These are phyloP conservation scores for Flaveria bidentis DNA, from an alignment of 129 eudicot species.

Conservation along the genomic window DNA sequence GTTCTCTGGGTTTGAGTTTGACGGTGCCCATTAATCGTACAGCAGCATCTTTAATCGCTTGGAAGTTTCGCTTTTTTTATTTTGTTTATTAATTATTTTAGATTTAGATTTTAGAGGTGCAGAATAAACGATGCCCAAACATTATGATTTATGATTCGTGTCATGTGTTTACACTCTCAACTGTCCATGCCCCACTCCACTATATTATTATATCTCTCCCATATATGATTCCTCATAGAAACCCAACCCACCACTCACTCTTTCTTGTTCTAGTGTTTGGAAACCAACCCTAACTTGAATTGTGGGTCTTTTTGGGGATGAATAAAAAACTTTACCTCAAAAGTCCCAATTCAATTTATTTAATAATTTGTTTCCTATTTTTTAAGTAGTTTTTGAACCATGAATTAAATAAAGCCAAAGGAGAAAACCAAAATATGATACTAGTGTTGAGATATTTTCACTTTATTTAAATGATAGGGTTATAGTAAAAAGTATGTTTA, in stretches of 20 bases:
- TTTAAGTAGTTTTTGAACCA: no score
- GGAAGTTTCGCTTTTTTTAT: background rate
- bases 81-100: no score
- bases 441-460: no score
- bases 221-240: background rate
- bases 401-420: no score
- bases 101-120: no score
- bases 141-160: background rate
- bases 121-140: no score
- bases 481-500: no score
- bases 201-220: background rate
- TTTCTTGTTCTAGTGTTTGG: slow-evolving; percentile 3
- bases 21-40: background rate
- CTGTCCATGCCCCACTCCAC: slow-evolving; percentile 26
- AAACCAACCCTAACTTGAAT: slow-evolving; percentile 23
- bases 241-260: no score
- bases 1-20: slow-evolving; percentile 22
- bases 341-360: no score
- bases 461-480: no score
- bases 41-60: slow-evolving; percentile 14
- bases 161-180: slow-evolving; percentile 19
- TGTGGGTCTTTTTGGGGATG: slow-evolving; percentile 1
- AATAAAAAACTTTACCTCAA: background rate
- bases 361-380: no score
- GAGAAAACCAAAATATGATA: no score